A percentile compares a stretch with the other conserved stretches of the same genome.
Conservation (phyloP, 2,329 filamentous ascomycete species). For the Diaporthe amygdali region DNA sequence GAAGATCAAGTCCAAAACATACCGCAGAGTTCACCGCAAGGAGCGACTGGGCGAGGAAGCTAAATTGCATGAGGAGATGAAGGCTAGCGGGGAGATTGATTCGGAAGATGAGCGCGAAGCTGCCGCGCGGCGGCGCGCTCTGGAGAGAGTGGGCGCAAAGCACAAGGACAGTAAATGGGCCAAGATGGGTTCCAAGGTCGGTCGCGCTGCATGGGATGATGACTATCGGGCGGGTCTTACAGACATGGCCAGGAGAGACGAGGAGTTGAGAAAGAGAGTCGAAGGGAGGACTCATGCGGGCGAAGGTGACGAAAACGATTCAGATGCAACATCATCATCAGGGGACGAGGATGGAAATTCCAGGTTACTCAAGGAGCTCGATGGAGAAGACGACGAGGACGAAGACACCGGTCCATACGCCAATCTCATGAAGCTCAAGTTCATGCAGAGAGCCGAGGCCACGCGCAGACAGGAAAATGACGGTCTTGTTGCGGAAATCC, state of each 20-base stretch:
- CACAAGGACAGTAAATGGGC: constrained; percentile 93
- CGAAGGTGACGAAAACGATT: constrained; percentile 43
- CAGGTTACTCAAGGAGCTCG: constrained; percentile 54
- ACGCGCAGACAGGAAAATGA: constrained; percentile 81
- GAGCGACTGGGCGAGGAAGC: constrained; percentile 62
- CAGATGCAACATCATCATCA: constrained; percentile 61
- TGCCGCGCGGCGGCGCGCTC: constrained; percentile 75
- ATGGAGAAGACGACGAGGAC: constrained; percentile 47
- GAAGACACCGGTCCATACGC: constrained; percentile 62
- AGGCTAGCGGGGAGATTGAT: constrained; percentile 61
- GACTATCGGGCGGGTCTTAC: constrained; percentile 78
- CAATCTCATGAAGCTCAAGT: constrained; percentile 83
- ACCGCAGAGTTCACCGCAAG: constrained; percentile 88
- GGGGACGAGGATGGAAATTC: constrained; percentile 60
- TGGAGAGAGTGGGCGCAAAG: constrained; percentile 83
- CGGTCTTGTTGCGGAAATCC: constrained; percentile 71
- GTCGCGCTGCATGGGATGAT: constrained; percentile 86
- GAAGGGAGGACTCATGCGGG: constrained; percentile 63
- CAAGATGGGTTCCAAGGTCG: constrained; percentile 79
- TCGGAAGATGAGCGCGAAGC: constrained; percentile 70
- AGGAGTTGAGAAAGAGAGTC: constrained; percentile 80
- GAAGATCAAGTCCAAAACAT: constrained; percentile 98
- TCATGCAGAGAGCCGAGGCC: constrained; percentile 91
- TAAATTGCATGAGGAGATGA: constrained; percentile 56
- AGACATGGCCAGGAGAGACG: constrained; percentile 82